Percentiles rank a stretch among this genome's conserved stretches.
Conservation (phyloP, 495 filamentous ascomycete genomes). For the Parathielavia appendiculata region DNA sequence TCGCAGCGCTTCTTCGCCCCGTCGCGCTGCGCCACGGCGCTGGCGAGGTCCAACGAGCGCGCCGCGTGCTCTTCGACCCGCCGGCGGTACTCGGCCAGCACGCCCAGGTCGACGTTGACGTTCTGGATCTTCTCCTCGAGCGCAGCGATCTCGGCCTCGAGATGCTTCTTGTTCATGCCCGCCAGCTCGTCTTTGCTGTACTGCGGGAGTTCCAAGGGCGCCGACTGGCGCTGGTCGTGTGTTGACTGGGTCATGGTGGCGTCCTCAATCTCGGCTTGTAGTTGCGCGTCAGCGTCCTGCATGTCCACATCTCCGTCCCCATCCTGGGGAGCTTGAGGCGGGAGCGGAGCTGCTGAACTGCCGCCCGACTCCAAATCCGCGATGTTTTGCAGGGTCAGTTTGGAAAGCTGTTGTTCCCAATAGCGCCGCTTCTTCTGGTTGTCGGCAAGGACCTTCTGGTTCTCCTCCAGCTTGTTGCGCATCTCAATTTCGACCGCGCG, state of each 20-base stretch:
- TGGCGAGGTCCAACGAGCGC: conserved; percentile 71
- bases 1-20: conserved; percentile 83
- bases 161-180: conserved; percentile 83
- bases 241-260: conserved; percentile 28
- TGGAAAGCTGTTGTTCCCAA: conserved; percentile 84
- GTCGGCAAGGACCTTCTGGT: conserved; percentile 80
- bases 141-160: conserved; percentile 82
- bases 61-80: conserved; percentile 80
- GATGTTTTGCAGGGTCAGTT: conserved; percentile 71
- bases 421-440: conserved; percentile 79
- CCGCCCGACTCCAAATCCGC: conserved; percentile 52
- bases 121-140: conserved; percentile 93
- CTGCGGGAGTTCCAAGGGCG: conserved; percentile 58
- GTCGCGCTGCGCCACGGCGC: conserved; percentile 71
- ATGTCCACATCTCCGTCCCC: conserved; percentile 21
- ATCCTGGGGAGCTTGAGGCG: conserved; percentile 5
- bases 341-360: conserved; percentile 7
- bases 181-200: conserved; percentile 86
- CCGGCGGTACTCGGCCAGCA: conserved; percentile 88
- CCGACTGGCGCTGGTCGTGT: conserved; percentile 22
- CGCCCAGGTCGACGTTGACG: conserved; percentile 79
- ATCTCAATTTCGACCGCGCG: conserved; percentile 93
- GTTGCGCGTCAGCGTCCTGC: conserved; percentile 27
- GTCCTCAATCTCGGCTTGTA: conserved; percentile 19
- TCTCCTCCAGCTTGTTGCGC: conserved; percentile 95